Conservation (phyloP, 306 rosid species). For the Ormosia semicastrata region DNA sequence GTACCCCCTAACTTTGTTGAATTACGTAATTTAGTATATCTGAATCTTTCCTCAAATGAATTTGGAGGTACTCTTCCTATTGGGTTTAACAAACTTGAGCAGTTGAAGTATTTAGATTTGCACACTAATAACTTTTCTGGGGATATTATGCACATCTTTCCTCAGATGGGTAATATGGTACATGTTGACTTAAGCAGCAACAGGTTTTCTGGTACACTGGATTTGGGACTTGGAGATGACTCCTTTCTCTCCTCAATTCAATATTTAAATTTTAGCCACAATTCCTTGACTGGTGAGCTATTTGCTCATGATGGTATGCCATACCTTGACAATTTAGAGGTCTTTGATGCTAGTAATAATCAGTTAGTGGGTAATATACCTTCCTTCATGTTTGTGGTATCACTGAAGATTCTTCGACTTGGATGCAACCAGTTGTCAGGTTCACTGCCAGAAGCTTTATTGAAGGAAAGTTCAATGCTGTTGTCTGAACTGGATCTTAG, state of each 20-base stretch:
- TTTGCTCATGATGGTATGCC: constrained; percentile 84
- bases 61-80: constrained; percentile 52
- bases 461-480: constrained; percentile 72
- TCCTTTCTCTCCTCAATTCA: constrained; percentile 57
- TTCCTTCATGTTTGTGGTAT: constrained; percentile 65
- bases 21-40: constrained; percentile 36
- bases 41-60: constrained; percentile 74
- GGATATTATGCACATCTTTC: constrained; percentile 50
- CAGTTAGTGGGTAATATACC: constrained; percentile 64
- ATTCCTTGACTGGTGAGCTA: constrained; percentile 64
- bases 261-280: constrained; percentile 63
- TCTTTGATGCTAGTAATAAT: constrained; percentile 77
- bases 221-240: constrained; percentile 56
- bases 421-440: constrained; percentile 63
- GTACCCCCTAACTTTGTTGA: constrained; percentile 42
- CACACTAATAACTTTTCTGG: constrained; percentile 60
- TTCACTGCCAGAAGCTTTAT: constrained; percentile 59
- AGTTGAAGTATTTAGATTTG: constrained; percentile 55
- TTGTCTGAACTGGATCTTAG: constrained; percentile 81
- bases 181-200: constrained; percentile 73
- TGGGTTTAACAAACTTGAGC: constrained; percentile 52
- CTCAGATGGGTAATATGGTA: constrained; percentile 58
- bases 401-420: constrained; percentile 67
- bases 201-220: constrained; percentile 64
- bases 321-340: constrained; percentile 75